Conservation (phyloP, 805 yeast genomes). For the Ogataea pini region DNA sequence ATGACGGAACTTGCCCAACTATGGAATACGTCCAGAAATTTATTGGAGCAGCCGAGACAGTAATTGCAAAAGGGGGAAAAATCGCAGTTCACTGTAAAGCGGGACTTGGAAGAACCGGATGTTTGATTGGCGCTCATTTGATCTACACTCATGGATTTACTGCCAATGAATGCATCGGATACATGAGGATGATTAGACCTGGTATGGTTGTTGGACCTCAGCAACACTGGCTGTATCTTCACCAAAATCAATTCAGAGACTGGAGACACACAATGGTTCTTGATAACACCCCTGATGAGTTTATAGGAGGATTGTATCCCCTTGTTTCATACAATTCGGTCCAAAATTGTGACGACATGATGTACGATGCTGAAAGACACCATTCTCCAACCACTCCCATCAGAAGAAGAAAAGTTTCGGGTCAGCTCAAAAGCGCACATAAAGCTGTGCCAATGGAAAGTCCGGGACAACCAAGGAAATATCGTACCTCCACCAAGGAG, state of each 20-base stretch:
- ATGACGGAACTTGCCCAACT: conserved; percentile 97
- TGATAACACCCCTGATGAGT: conserved; percentile 63
- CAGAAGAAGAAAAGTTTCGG: conserved; percentile 68
- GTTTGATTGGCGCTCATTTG: conserved; percentile 94
- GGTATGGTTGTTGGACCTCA: conserved; percentile 99
- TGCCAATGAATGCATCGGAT: conserved; percentile 94
- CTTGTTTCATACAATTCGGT: conserved; percentile 62
- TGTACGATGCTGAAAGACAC: conserved; percentile 30
- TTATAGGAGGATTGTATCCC: conserved; percentile 67
- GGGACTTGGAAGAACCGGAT: conserved; percentile 96
- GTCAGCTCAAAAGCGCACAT: conserved; percentile 61
- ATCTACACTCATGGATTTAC: conserved; percentile 97
- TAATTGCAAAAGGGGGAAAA: conserved; percentile 82
- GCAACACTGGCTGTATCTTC: conserved; percentile 97
- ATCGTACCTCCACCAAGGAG: conserved; percentile 38
- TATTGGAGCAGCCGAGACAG: conserved; percentile 92
- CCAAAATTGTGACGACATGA: conserved; percentile 46
- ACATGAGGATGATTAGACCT: conserved; percentile 94
- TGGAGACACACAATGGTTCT: conserved; percentile 92
- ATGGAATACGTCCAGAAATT: conserved; percentile 90
- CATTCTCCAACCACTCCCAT: conserved; percentile 68
- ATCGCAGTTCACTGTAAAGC: conserved; percentile 99
- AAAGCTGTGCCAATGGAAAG: conserved; percentile 87
- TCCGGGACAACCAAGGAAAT: conserved; percentile 96
- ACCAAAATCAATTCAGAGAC: conserved; percentile 93